Conservation (phyloP, 352 stramenopile genomes). For the Phytophthora fragariae region DNA sequence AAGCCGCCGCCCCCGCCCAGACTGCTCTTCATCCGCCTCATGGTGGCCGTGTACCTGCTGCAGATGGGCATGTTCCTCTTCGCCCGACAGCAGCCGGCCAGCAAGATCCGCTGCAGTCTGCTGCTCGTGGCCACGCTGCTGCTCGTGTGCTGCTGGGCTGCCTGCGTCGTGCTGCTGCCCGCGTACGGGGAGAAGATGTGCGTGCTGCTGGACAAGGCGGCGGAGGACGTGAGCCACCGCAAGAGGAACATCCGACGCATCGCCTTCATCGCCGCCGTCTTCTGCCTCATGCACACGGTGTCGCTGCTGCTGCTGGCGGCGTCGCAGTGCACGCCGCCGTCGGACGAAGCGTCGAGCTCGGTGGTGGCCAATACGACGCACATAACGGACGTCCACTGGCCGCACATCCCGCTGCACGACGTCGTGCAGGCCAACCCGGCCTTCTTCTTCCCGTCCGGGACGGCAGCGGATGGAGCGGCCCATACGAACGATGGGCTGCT, state of each 20-base stretch:
- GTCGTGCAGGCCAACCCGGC: slow-evolving; percentile 68
- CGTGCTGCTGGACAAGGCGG: slow-evolving; percentile 60
- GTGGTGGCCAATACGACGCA: slow-evolving; percentile 21
- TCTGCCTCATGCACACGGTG: slow-evolving; percentile 62
- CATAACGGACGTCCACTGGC: slow-evolving; percentile 28
- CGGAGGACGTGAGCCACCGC: slow-evolving; percentile 52
- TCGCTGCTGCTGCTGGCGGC: slow-evolving; percentile 56
- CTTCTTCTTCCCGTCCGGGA: slow-evolving; percentile 68
- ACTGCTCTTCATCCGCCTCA: slow-evolving; percentile 64
- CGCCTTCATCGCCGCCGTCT: slow-evolving; percentile 58
- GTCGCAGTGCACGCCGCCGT: slow-evolving; percentile 45
- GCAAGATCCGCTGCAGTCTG: slow-evolving; percentile 45
- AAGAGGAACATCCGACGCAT: slow-evolving; percentile 72
- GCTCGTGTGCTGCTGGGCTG: slow-evolving; percentile 58
- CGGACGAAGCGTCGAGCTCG: slow-evolving; percentile 30
- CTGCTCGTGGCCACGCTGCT: slow-evolving; percentile 56
- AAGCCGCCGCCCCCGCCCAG: slow-evolving; percentile 45
- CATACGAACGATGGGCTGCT: slow-evolving; percentile 39
- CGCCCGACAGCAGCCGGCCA: slow-evolving; percentile 37
- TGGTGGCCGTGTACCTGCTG: slow-evolving; percentile 55
- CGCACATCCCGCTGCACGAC: slow-evolving; percentile 47
- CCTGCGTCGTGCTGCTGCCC: slow-evolving; percentile 59
- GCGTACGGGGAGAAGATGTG: slow-evolving; percentile 67
- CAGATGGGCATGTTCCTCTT: slow-evolving; percentile 59
- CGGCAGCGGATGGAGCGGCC: slow-evolving; percentile 17